Base-by-base conservation (phyloP, 2,329 filamentous ascomycete genomes). In the Pseudogymnoascus sp. region DNA sequence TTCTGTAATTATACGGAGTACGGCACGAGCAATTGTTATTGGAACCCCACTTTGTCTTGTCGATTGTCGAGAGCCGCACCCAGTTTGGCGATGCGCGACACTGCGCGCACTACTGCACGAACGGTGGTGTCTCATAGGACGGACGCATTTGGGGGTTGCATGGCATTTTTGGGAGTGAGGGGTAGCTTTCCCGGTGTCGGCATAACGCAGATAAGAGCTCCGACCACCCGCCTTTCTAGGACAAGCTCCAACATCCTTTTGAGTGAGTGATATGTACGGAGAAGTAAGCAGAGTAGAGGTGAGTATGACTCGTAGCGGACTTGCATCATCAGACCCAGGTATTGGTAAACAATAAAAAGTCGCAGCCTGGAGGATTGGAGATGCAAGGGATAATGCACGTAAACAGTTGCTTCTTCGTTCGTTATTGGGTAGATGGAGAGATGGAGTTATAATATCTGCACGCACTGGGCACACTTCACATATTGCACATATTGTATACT, bases 141-240 rank as follows among this genome's bases (percentile, higher is more conserved):
- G 50, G 50, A 56, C 29, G 50, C 50, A 56, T 56, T 56, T 26
- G 35, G 50, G 46, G 50, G 50, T 13, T 56, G 29, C 50, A 56
- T 56, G 50, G 50, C 10, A 33, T 15, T 56, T 53, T 56, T 33
- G 15, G 44, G 23, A 31, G 46, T 33, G 46, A 56, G 46, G 26
- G 50, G 50, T 56, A 56, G 50, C 50, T 56, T 56, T 56, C 50
- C 50, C 50, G 50, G 50, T 56, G 46, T 56, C 46, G 46, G 46
- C 46, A 33, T 56, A 26, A 56, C 23, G n/a, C 5, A 21, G 26
- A 56, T 31, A 26, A 56, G 29, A 56, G 50, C 50, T 33, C 29
- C 29, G 50, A 56, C 50, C 50, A 56, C 50, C 50, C 50, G 33
- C 50, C 50, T 56, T 56, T 56, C 29, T 56, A 11, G 50, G 50